Evolutionary conservation across 306 rosid genomes (phyloP).

Genomic region (Cucurbita pepo): DNA sequence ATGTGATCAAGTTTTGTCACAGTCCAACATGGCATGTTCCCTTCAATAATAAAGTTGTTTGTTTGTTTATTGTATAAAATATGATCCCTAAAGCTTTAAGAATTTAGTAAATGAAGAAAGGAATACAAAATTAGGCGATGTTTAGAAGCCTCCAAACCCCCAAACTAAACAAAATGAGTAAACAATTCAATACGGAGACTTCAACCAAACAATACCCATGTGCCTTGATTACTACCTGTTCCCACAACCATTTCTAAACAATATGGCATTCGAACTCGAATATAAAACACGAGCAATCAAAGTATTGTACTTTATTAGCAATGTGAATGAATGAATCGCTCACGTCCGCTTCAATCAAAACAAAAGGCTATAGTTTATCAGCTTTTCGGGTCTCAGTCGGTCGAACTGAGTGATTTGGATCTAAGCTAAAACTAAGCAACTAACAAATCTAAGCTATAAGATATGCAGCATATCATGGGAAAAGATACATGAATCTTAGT

Average conservation of each 20-base stretch:
- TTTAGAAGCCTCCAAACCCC: too few species aligned
- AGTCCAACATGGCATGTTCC: conserved; percentile 23
- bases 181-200: conserved; percentile 7
- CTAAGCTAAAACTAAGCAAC: neutral
- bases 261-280: neutral
- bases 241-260: conserved; percentile 4
- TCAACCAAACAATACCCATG: conserved; percentile 26
- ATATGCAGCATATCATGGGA: neutral
- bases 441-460: neutral
- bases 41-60: neutral
- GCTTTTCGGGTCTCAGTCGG: neutral
- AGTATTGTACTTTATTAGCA: neutral
- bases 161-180: neutral
- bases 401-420: neutral
- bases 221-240: conserved; percentile 29
- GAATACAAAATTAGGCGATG: too few species aligned
- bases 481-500: neutral
- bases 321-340: neutral
- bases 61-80: neutral
- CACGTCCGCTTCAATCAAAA: neutral
- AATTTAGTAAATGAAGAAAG: too few species aligned
- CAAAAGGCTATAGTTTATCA: neutral
- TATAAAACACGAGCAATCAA: neutral
- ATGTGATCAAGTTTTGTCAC: conserved; percentile 25
- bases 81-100: neutral